Evolutionary conservation across 805 yeast species (phyloP).

Genomic region (Pichia exigua): DNA sequence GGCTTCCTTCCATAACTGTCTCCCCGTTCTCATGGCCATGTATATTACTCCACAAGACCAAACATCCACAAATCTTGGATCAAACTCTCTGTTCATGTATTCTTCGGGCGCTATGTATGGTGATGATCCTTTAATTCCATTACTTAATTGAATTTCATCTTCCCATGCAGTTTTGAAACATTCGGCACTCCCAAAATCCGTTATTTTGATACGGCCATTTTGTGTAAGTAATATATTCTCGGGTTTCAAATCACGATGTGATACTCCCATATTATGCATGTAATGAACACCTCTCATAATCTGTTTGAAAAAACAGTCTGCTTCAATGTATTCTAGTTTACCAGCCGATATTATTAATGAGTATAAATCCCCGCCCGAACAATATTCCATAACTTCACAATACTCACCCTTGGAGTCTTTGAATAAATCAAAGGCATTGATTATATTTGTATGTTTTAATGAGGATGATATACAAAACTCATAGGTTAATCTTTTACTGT

Average conservation of each 20-base stretch:
- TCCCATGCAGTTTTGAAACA: slow-evolving; percentile 86
- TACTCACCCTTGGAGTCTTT: slow-evolving; percentile 79
- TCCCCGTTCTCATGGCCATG: slow-evolving; percentile 91
- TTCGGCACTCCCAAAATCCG: slow-evolving; percentile 84
- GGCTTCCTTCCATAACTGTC: slow-evolving; percentile 88
- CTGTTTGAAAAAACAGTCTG: slow-evolving; percentile 84
- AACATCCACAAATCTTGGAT: slow-evolving; percentile 74
- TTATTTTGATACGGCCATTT: slow-evolving; percentile 66
- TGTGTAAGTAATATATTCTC: slow-evolving; percentile 73
- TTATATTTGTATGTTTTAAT: slow-evolving; percentile 69
- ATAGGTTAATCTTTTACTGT: slow-evolving; percentile 64
- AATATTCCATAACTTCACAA: slow-evolving; percentile 80
- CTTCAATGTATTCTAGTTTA: slow-evolving; percentile 73
- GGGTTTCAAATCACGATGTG: slow-evolving; percentile 85
- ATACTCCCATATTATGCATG: slow-evolving; percentile 86
- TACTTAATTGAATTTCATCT: slow-evolving; percentile 55
- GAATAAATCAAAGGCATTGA: slow-evolving; percentile 65
- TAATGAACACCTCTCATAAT: slow-evolving; percentile 74
- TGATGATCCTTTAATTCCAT: slow-evolving; percentile 77
- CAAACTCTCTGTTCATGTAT: slow-evolving; percentile 56
- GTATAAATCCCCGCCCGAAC: slow-evolving; percentile 76
- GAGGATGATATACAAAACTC: slow-evolving; percentile 81
- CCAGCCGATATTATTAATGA: slow-evolving; percentile 68
- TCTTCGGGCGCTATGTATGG: slow-evolving; percentile 94
- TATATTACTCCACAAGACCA: slow-evolving; percentile 94